phyloP scores from a whole-genome alignment of 805 yeast species.

The Cyberlindnera xylosilytica region DNA sequence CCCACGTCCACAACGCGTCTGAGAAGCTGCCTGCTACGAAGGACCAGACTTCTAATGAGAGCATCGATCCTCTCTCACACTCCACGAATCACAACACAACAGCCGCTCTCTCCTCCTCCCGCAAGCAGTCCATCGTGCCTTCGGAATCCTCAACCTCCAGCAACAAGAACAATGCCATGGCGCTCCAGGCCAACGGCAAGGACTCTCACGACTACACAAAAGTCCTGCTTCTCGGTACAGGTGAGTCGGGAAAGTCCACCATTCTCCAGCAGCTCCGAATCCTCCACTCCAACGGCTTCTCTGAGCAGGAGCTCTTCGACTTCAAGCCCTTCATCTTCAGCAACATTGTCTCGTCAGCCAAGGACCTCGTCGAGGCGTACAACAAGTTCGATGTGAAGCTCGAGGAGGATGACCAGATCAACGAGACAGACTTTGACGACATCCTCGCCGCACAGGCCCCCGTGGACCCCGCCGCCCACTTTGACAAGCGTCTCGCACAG shows the following conservation, averaged over 20 bases:
- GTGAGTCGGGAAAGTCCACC: conserved; percentile 50
- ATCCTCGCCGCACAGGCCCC: conserved; percentile 31
- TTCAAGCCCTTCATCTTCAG: conserved; percentile 77
- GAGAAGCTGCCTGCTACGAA: neutral
- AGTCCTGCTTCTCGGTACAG: conserved; percentile 80
- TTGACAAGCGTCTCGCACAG: conserved; percentile 47
- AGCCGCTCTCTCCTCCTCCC: neutral
- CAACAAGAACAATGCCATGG: conserved; percentile 5
- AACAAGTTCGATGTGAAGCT: conserved; percentile 39
- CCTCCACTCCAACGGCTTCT: conserved; percentile 38
- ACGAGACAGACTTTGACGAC: conserved; percentile 28
- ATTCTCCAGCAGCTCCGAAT: conserved; percentile 44
- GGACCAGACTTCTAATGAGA: conserved; percentile 2
- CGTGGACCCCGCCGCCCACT: conserved; percentile 48
- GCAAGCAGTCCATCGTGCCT: conserved; percentile 24
- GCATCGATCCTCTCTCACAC: conserved; percentile 1
- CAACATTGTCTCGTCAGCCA: conserved; percentile 75
- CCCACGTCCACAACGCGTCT: neutral
- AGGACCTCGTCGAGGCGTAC: conserved; percentile 66
- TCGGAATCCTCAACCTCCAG: conserved; percentile 21
- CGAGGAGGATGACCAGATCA: conserved; percentile 29
- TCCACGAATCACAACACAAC: neutral
- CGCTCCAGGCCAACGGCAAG: conserved; percentile 17
- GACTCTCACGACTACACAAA: conserved; percentile 51
- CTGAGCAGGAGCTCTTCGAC: conserved; percentile 60